Conservation (phyloP, 2,329 filamentous ascomycete genomes). For the Bimuria novae-zelandiae region DNA sequence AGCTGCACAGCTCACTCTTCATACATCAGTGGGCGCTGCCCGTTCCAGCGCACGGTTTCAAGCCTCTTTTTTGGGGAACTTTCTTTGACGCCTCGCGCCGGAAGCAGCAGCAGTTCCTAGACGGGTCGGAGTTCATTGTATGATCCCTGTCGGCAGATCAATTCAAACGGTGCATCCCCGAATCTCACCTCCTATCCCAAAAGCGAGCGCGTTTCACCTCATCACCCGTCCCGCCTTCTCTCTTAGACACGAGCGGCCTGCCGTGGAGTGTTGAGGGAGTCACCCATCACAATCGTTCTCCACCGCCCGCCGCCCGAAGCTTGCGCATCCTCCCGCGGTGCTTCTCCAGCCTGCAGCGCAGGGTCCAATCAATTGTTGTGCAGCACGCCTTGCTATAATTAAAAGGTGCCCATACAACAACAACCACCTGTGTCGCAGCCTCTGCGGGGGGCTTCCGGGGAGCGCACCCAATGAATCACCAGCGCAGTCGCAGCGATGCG, state of each 20-base stretch:
- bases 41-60: not conserved
- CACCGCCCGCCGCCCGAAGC: not conserved
- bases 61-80: not conserved
- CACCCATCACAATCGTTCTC: not conserved
- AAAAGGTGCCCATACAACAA: not conserved
- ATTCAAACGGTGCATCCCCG: slow-evolving; percentile 3
- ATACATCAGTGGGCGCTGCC: slow-evolving; percentile 8
- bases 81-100: slow-evolving; percentile 3
- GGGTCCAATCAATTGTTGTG: slow-evolving; percentile 19
- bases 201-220: slow-evolving; percentile 8
- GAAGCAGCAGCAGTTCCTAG: slow-evolving; percentile 3
- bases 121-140: not conserved
- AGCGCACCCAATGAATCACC: slow-evolving; percentile 31
- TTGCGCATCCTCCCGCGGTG: not conserved
- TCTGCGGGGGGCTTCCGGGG: not conserved
- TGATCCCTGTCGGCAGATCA: slow-evolving; percentile 2
- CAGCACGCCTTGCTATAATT: slow-evolving; percentile 14
- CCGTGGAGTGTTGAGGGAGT: slow-evolving; percentile 16
- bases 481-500: slow-evolving; percentile 41
- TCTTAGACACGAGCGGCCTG: not conserved
- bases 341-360: not conserved
- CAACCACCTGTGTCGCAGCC: slow-evolving; percentile 4
- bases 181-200: slow-evolving; percentile 4
- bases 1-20: not conserved
- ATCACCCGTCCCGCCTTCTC: not conserved